Evolutionary conservation across 2,329 filamentous ascomycete species (phyloP), one percentile per base, ranked within the genome.

Genomic region (Daldinia eschscholtzii): DNA sequence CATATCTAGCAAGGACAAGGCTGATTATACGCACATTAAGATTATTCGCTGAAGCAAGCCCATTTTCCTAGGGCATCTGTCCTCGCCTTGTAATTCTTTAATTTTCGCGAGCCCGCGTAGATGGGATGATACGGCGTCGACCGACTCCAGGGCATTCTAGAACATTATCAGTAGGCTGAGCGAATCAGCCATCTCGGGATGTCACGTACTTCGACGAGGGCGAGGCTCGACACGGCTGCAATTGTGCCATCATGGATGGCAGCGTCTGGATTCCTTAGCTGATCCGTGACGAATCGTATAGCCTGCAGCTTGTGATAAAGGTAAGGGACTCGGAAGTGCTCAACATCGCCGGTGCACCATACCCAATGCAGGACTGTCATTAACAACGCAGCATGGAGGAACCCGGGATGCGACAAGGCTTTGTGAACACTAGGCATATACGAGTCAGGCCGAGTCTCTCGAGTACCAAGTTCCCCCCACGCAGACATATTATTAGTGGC

Each of bases 221-320:
- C 81, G 20, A 84, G 78, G 41, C 80, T 81, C 35, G 82, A 81
- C 41, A 84, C 81, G 1, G 82, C 81, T 61, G 83, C 75, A 72
- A 84, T 81, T 1, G 81, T 81, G 39, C 81, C 80, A 58, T 83
- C 82, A 62, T 79, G 80, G 44, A 80, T 76, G 35, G 77, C 80
- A 6, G 76, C 76, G 52, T 79, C 78, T n/a, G 78, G 76, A 39
- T 78, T 76, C 53, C 78, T 78, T 46, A 84, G 73, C 65, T 84
- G 82, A 68, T 82, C 79, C 67, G 82, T 81, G 56, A 82, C 82
- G 65, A 83, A 84, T 60, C 81, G 80, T 73, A 84, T 84, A 10
- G 83, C 83, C 55, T 83, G 81, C 28, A 82, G 77, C 70, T 84
- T 84, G 73, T 83, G 82, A 64, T 84, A 82, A 58, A 83, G 77